Conservation (phyloP, 23 red algal genomes). For the Pyropia yezoensis region DNA sequence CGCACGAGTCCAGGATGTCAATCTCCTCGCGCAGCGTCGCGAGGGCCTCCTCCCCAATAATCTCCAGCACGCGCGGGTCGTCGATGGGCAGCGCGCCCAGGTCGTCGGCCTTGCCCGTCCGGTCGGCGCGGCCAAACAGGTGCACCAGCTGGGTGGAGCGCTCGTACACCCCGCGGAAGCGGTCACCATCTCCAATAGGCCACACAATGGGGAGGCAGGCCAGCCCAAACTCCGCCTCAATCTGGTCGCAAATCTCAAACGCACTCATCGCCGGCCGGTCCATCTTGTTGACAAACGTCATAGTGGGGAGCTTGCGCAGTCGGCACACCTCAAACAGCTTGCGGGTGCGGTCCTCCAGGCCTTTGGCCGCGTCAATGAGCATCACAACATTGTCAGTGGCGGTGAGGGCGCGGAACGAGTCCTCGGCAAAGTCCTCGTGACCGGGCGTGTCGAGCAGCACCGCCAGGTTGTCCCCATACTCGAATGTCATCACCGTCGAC, state of each 20-base stretch:
- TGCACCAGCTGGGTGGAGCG: slow-evolving; percentile 42
- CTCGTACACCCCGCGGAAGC: slow-evolving; percentile 60
- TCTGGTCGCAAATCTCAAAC: slow-evolving; percentile 72
- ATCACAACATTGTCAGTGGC: slow-evolving; percentile 76
- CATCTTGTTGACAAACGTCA: slow-evolving; percentile 87
- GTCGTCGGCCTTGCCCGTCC: slow-evolving; percentile 40
- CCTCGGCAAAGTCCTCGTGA: slow-evolving; percentile 72
- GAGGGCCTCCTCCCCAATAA: slow-evolving; percentile 28
- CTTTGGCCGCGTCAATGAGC: slow-evolving; percentile 75
- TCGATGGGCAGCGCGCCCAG: slow-evolving; percentile 16
- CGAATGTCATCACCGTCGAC: slow-evolving; percentile 79
- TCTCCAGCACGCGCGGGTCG: slow-evolving; percentile 4
- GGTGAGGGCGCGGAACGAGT: slow-evolving; percentile 62
- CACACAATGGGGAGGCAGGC: slow-evolving; percentile 54
- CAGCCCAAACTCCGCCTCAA: slow-evolving; percentile 59
- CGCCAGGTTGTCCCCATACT: slow-evolving; percentile 48
- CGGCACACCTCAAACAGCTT: slow-evolving; percentile 80
- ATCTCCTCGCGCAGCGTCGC: slow-evolving; percentile 50
- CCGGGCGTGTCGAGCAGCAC: slow-evolving; percentile 71
- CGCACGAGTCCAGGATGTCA: slow-evolving; percentile 55
- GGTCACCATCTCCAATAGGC: slow-evolving; percentile 76
- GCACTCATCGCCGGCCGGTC: slow-evolving; percentile 81
- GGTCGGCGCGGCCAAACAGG: slow-evolving; percentile 31
- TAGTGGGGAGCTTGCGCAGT: slow-evolving; percentile 51
- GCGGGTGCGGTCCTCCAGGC: slow-evolving; percentile 63